These are phyloP conservation scores for Aspergillus sclerotiicarbonarius DNA, from an alignment of 495 filamentous ascomycete genomes.

Conservation along the genomic window DNA sequence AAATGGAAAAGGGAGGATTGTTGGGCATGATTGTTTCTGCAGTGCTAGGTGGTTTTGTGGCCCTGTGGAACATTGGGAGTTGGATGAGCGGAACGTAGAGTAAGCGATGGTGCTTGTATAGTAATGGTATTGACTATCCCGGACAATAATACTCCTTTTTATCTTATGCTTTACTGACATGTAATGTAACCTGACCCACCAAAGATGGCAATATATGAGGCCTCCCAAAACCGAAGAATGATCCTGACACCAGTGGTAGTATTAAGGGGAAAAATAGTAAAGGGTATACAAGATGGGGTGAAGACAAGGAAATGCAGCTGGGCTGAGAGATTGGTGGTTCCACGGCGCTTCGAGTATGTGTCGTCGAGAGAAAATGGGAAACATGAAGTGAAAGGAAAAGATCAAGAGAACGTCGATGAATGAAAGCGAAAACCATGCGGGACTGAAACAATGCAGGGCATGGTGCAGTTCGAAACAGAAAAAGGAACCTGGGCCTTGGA, in stretches of 20 bases:
- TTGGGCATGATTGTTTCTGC: too few relatives aligned
- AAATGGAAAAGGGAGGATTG: too few relatives aligned
- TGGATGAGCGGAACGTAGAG: too few relatives aligned
- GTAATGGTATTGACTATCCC: too few relatives aligned
- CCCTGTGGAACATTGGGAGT: too few relatives aligned
- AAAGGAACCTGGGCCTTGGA: conserved; percentile 7
- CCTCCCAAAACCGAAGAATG: conserved; percentile 1
- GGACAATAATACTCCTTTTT: conserved; percentile 3
- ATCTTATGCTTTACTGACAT: conserved; percentile 1
- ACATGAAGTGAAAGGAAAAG: conserved; percentile 12
- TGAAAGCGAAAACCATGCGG: conserved; percentile 13
- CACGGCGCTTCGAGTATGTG: conserved; percentile 9
- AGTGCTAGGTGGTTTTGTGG: too few relatives aligned
- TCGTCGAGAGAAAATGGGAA: conserved; percentile 13
- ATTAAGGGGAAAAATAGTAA: conserved; percentile 12
- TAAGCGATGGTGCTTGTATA: too few relatives aligned
- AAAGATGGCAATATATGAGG: background rate
- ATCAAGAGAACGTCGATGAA: conserved; percentile 16
- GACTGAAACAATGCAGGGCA: conserved; percentile 5
- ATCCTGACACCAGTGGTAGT: conserved; percentile 5
- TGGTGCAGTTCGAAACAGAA: conserved; percentile 9
- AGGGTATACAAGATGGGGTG: conserved; percentile 23
- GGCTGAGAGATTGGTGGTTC: background rate
- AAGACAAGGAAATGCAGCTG: background rate
- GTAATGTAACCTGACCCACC: background rate